phyloP scores from a whole-genome alignment of 495 filamentous ascomycete species.

The Rhypophila decipiens region DNA sequence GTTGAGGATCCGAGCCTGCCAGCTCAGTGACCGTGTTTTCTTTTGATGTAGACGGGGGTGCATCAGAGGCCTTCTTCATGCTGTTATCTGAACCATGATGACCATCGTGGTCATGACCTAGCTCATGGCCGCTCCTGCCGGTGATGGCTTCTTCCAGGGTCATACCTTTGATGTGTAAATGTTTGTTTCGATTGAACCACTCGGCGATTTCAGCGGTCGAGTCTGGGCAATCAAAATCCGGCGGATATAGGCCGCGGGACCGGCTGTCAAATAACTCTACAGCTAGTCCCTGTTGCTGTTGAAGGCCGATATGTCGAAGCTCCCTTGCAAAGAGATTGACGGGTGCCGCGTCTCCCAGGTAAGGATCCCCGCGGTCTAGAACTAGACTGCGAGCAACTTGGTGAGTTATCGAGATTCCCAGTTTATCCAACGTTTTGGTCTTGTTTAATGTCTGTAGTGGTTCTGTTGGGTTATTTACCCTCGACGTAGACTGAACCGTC shows the following conservation, averaged over 20 bases:
- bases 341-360: slow-evolving; percentile 1
- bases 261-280: background rate
- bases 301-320: too few species aligned
- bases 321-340: background rate
- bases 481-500: slow-evolving; percentile 1
- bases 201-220: too few species aligned
- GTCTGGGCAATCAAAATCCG: too few species aligned
- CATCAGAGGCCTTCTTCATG: background rate
- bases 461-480: background rate
- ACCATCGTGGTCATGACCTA: too few species aligned
- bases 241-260: background rate
- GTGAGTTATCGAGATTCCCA: background rate
- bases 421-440: background rate
- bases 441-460: too few species aligned
- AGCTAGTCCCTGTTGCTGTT: too few species aligned
- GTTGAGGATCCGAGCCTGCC: too few species aligned
- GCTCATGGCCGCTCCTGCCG: background rate
- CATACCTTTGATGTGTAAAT: slow-evolving; percentile 1
- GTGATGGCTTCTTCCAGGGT: background rate
- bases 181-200: slow-evolving; percentile 4
- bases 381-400: background rate
- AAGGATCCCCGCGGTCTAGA: slow-evolving; percentile 4
- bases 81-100: background rate
- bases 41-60: too few species aligned
- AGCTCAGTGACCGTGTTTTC: too few species aligned